Percentiles rank a stretch among this genome's conserved stretches.
These are phyloP conservation scores for Fagus sylvatica DNA, from an alignment of 306 rosid species.

Conservation along the genomic window DNA sequence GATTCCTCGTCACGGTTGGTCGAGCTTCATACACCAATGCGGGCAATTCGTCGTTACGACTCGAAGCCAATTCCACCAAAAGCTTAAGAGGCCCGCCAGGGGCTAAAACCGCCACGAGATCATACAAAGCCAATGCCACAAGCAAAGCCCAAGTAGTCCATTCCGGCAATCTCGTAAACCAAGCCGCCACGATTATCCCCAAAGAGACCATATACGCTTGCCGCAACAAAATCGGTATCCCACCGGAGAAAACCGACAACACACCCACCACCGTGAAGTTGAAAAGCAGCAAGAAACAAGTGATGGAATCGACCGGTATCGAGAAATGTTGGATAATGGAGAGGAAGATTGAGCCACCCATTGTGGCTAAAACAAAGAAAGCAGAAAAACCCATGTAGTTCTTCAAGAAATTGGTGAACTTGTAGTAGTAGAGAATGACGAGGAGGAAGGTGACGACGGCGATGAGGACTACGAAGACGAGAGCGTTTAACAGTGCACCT, in stretches of 20 bases:
- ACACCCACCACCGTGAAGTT: conserved; percentile 83
- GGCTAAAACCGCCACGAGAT: conserved; percentile 85
- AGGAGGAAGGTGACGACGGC: conserved; percentile 77
- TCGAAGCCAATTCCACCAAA: conserved; percentile 83
- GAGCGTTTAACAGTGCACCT: conserved; percentile 85
- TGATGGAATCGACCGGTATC: conserved; percentile 69
- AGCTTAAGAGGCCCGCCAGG: conserved; percentile 94
- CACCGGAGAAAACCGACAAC: conserved; percentile 69
- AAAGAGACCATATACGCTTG: conserved; percentile 72
- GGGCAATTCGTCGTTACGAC: conserved; percentile 85
- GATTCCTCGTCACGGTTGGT: conserved; percentile 47
- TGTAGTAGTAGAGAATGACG: conserved; percentile 80
- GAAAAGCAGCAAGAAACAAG: conserved; percentile 67
- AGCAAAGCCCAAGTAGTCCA: conserved; percentile 94
- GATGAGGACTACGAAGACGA: conserved; percentile 74
- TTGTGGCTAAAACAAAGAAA: conserved; percentile 73
- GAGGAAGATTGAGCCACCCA: conserved; percentile 89
- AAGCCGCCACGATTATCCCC: conserved; percentile 88
- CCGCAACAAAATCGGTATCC: conserved; percentile 69
- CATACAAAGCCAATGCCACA: conserved; percentile 78
- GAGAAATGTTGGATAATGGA: conserved; percentile 68
- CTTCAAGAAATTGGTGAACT: conserved; percentile 79
- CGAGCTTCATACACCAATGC: conserved; percentile 92
- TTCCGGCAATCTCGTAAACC: conserved; percentile 88
- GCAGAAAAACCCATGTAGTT: conserved; percentile 90